Conservation (phyloP, 1,284 basidiomycete genomes). For the Pseudomicrostroma phylloplanum region DNA sequence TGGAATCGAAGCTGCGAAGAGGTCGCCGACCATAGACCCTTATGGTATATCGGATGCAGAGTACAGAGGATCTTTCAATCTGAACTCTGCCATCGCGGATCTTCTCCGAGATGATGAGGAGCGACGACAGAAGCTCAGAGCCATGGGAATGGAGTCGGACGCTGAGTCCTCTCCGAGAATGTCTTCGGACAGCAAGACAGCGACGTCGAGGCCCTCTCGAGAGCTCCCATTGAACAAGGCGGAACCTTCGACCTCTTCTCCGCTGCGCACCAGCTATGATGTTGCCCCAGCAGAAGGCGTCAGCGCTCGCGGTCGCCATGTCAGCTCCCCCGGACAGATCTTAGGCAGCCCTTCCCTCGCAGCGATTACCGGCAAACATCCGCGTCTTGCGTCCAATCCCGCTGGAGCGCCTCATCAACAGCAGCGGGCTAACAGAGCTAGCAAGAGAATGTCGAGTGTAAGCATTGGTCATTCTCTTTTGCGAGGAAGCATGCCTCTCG, state of each 20-base stretch:
- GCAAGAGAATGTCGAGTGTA: conserved; percentile 52
- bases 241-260: too few species aligned
- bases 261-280: too few species aligned
- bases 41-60: conserved; percentile 19
- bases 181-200: neutral
- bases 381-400: too few species aligned
- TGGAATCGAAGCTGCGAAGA: conserved; percentile 7
- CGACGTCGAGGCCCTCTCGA: neutral
- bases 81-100: conserved; percentile 42
- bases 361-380: conserved; percentile 9
- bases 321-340: neutral
- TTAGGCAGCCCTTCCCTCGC: conserved; percentile 6
- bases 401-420: too few species aligned
- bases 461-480: conserved; percentile 53
- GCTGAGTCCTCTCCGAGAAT: neutral
- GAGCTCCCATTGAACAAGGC: too few species aligned
- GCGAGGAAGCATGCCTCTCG: conserved; percentile 34
- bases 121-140: conserved; percentile 19
- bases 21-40: conserved; percentile 18
- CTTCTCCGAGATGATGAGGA: conserved; percentile 36
- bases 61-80: conserved; percentile 36
- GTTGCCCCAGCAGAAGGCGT: too few species aligned
- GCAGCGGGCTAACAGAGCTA: conserved; percentile 15
- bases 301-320: neutral
- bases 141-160: conserved; percentile 7